Percentiles rank a stretch among this genome's conserved stretches.
phyloP scores from a whole-genome alignment of 108 stramenopile genomes.

The Aurantiochytrium sp. region DNA sequence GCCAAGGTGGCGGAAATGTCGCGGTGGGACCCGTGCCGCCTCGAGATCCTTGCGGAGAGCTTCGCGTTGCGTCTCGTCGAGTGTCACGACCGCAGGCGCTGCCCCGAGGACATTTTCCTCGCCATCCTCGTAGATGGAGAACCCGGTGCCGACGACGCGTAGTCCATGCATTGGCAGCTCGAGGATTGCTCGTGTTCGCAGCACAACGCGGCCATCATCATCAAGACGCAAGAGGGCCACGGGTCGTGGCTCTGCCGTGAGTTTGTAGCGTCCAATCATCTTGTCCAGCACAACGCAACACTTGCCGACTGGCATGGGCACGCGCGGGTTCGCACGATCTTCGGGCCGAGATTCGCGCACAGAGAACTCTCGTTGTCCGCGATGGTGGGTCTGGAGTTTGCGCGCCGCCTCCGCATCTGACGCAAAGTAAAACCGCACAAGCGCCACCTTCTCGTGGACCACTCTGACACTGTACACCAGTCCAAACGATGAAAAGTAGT shows the following conservation, averaged over 20 bases:
- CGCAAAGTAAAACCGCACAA: neutral
- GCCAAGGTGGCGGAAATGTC: neutral
- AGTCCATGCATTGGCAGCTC: neutral
- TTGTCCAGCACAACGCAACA: neutral
- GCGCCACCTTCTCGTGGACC: neutral
- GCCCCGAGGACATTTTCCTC: neutral
- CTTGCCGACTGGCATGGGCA: neutral
- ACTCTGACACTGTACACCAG: neutral
- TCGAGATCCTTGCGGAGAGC: neutral
- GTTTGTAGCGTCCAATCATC: neutral
- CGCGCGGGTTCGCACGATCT: neutral
- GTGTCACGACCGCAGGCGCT: neutral
- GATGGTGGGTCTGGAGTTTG: neutral
- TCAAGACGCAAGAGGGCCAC: neutral
- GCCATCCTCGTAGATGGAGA: neutral
- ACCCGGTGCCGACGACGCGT: neutral
- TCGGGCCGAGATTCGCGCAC: neutral
- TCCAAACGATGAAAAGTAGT: neutral
- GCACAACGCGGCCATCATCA: neutral
- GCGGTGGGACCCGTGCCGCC: neutral
- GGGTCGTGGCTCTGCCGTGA: neutral
- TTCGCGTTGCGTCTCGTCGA: neutral
- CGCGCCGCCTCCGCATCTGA: neutral
- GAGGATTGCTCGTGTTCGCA: neutral
- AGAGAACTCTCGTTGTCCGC: neutral